Base-by-base conservation (phyloP, 208 protist species). In the Blastocrithidia nonstop region DNA sequence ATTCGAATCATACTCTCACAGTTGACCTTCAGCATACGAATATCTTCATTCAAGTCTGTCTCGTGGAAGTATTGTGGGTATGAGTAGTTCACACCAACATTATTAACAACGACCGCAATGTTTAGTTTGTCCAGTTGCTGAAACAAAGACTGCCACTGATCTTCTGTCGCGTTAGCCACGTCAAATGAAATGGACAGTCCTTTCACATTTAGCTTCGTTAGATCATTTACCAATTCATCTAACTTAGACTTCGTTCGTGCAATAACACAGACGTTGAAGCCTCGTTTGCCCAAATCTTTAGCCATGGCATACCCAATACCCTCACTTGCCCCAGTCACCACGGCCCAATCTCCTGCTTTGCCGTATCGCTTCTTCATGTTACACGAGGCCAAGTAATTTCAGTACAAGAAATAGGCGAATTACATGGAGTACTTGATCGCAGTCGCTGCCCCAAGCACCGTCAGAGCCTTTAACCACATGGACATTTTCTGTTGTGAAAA, bases 281-380 rank as follows among this genome's bases (percentile, higher is more conserved):
- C 87, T 39, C 72, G 76, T 40, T 63, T 77, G 5, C 79, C 88
- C 7, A 97, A 74, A 48, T 95, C 82, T 15, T 93, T 24, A 17
- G 83, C 52, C 69, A 94, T 89, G 6, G 81, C 93, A 45, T 71
- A 67, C 19, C 93, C 93, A 45, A 97, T 96, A 38, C 94, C 94
- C 69, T 95, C 91, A 24, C 85, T 90, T 5, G 89, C 88, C 26
- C 93, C 93, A 20, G 93, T 97, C 13, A 97, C 86, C 27, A 97
- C 83, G 13, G 77, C 82, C 78, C 80, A 94, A 33, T 76, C 68
- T 22, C 83, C 83, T 13, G 75, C 72, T 48, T 67, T 71, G 32
- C 45, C 60, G 58, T 87, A 84, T 31, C 61, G 66, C 38, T 65
- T 63, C 58, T 77, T 81, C 46, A 87, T 61, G 54, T 86, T 61